These are phyloP conservation scores for Polyporus arcularius DNA, from an alignment of 768 basidiomycete species.

Conservation along the genomic window DNA sequence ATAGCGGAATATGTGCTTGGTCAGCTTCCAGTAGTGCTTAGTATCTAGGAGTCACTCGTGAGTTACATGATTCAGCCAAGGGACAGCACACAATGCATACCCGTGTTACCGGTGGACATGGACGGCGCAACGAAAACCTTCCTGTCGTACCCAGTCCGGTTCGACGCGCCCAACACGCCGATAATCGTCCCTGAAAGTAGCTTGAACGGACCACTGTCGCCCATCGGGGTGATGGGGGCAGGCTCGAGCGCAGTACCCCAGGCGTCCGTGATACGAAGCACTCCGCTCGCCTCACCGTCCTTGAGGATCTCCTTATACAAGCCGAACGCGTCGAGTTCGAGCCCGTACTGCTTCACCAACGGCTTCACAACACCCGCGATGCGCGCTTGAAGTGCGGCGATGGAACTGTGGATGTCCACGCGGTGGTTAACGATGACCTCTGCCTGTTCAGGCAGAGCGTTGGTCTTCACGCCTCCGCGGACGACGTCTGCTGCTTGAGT, in stretches of 20 bases:
- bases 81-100: background rate
- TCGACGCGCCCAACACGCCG: constrained; percentile 23
- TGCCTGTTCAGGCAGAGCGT: constrained; percentile 77
- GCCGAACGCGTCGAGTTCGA: constrained; percentile 63
- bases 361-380: constrained; percentile 39
- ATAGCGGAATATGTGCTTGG: constrained; percentile 72
- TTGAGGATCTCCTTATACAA: constrained; percentile 33
- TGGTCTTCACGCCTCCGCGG: constrained; percentile 39
- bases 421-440: constrained; percentile 75
- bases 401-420: constrained; percentile 41
- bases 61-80: background rate
- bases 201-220: constrained; percentile 31
- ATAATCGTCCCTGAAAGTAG: constrained; percentile 38
- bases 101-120: constrained; percentile 29
- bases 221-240: constrained; percentile 60
- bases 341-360: constrained; percentile 54
- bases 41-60: constrained; percentile 35
- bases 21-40: constrained; percentile 46
- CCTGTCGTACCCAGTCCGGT: constrained; percentile 23
- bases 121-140: constrained; percentile 28
- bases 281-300: constrained; percentile 25
- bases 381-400: constrained; percentile 22
- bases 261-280: constrained; percentile 52
- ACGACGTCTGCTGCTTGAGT: constrained; percentile 79
- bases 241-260: constrained; percentile 58